Evolutionary conservation across 2,329 filamentous ascomycete species (phyloP), one percentile per base, ranked within the genome.

Genomic region (Fusarium udum): DNA sequence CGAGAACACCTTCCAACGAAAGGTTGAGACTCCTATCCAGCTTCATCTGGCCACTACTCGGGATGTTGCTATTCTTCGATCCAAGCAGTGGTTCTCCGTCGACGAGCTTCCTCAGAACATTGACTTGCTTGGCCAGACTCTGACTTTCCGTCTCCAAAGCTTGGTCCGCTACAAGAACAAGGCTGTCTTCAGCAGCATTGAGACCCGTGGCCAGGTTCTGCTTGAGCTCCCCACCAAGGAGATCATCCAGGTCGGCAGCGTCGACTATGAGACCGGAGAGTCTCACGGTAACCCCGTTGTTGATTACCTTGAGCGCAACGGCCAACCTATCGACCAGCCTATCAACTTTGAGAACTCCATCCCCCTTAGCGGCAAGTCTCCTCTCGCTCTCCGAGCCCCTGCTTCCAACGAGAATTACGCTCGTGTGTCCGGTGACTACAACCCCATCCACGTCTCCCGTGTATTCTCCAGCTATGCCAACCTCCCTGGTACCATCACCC

Each of bases 1-100:
- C 78, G 93, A 98, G 85, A 99, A 97, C 85, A 99, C 97, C 12
- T 99, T 99, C 91, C 95, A 98, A 85, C 93, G 96, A 81, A 98
- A 98, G 89, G 90, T 92, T 12, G 96, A 99, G 85, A 97, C 93
- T 3, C 95, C 95, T 2, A 96, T 98, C 88, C 93, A 99, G 84
- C 87, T 99, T 34, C 93, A 97, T 79, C 89, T 99, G 55, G 91
- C 88, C 20, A 95, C 94, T 7, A 92, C 90, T 80, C 97, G 96
- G 85, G 97, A 99, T 78, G 92, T 99, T 45, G 95, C 96, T 52
- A 92, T 99, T 28, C 88, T 99, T 56, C 93, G 93, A 78, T 98
- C 95, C 31, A 99, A 99, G 89, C 93, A 98, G 82, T 99, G 96
- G 96, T 98, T 99, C 87, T 91, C 92, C 75, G 86, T 97, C 51